These are phyloP conservation scores for Termitomyces sp. DNA, from an alignment of 768 basidiomycete genomes.

Conservation along the genomic window DNA sequence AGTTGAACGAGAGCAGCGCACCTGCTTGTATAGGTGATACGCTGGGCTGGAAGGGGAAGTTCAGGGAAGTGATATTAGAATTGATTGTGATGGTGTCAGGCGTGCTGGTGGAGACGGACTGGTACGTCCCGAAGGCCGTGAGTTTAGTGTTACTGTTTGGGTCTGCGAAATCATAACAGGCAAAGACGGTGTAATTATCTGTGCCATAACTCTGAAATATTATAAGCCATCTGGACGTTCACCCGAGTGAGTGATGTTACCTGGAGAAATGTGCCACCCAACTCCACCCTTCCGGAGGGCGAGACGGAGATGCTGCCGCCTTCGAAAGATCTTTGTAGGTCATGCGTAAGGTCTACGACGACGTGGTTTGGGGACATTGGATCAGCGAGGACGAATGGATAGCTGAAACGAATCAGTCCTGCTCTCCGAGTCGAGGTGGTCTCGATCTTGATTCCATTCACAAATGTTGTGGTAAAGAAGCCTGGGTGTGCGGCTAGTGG, in stretches of 20 bases:
- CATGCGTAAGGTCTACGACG: constrained; percentile 44
- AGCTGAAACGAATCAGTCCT: constrained; percentile 59
- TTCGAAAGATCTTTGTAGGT: constrained; percentile 44
- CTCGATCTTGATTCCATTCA: constrained; percentile 48
- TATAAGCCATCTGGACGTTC: neutral
- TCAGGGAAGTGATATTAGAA: constrained; percentile 28
- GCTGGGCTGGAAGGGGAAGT: constrained; percentile 34
- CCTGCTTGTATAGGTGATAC: constrained; percentile 42
- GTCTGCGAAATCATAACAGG: constrained; percentile 44
- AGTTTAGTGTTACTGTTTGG: constrained; percentile 22
- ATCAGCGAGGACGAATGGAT: constrained; percentile 31
- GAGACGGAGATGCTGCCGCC: constrained; percentile 37
- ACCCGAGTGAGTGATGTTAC: constrained; percentile 17
- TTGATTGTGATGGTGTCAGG: constrained; percentile 34
- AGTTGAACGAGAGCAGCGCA: constrained; percentile 38
- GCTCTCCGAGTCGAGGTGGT: constrained; percentile 59
- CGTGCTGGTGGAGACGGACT: constrained; percentile 29
- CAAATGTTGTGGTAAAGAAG: constrained; percentile 46
- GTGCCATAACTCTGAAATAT: constrained; percentile 41
- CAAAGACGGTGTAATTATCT: constrained; percentile 46
- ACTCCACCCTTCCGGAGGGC: constrained; percentile 31
- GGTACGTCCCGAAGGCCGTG: constrained; percentile 36
- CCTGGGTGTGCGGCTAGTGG: constrained; percentile 41
- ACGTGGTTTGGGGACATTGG: constrained; percentile 40
- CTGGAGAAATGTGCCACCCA: constrained; percentile 45